Evolutionary conservation across 306 rosid genomes (phyloP).

Genomic region (Dryas drummondii): DNA sequence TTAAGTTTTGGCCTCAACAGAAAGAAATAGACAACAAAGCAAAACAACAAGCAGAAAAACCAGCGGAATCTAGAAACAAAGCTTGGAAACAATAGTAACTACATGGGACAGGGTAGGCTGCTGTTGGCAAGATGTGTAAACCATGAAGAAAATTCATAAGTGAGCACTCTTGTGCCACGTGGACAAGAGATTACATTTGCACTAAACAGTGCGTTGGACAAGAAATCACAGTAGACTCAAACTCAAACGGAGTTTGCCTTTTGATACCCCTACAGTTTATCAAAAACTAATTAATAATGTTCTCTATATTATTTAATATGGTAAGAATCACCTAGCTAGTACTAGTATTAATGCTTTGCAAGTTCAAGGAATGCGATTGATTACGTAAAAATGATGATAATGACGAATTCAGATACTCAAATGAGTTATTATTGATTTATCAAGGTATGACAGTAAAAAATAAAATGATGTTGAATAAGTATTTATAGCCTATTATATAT

Average conservation of each 20-base stretch:
- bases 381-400: neutral
- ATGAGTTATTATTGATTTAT: neutral
- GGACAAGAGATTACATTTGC: neutral
- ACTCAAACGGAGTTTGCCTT: no score
- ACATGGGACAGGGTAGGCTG: constrained; percentile 1
- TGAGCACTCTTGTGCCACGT: neutral
- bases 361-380: no score
- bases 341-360: no score
- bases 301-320: no score
- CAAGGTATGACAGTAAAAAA: no score
- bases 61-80: neutral
- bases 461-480: no score
- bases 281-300: no score
- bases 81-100: neutral
- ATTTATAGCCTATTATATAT: no score
- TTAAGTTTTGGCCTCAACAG: neutral
- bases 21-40: neutral
- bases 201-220: neutral
- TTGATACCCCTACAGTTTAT: no score
- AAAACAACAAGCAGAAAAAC: constrained; percentile 6
- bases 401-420: neutral
- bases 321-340: no score
- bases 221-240: neutral
- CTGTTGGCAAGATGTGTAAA: neutral
- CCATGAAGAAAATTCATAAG: neutral